A percentile compares a stretch with the other conserved stretches of the same genome.
Conservation (phyloP, 2,329 filamentous ascomycete species). For the Neoascochyta sp. region DNA sequence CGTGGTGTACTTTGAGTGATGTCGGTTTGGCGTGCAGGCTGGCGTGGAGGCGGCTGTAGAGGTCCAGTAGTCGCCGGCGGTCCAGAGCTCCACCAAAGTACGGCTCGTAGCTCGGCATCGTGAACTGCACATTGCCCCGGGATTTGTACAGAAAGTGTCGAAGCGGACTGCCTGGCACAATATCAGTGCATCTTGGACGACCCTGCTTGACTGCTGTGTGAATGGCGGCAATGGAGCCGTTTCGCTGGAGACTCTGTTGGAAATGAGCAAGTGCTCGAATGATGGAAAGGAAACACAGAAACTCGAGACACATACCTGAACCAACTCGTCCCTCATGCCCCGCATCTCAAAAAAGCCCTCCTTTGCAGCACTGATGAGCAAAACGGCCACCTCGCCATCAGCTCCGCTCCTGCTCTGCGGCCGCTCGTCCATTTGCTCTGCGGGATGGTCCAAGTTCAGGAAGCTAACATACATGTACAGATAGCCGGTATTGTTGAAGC, state of each 20-base stretch:
- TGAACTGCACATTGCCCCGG: conserved; percentile 89
- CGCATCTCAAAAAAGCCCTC: conserved; percentile 91
- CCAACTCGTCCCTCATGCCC: conserved; percentile 61
- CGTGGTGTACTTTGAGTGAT: conserved; percentile 82
- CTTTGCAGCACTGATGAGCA: conserved; percentile 88
- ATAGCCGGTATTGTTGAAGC: conserved; percentile 95
- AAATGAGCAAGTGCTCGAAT: not conserved
- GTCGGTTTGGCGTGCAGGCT: conserved; percentile 80
- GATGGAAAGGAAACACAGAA: conserved; percentile 4
- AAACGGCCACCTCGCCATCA: conserved; percentile 77
- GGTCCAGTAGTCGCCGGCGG: conserved; percentile 62
- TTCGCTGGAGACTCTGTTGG: conserved; percentile 67
- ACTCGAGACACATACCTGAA: conserved; percentile 46
- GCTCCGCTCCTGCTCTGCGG: conserved; percentile 34
- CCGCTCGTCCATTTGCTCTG: conserved; percentile 42
- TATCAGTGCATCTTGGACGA: conserved; percentile 67
- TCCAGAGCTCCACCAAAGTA: conserved; percentile 60
- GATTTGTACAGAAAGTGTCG: conserved; percentile 97
- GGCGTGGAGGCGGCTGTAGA: conserved; percentile 82
- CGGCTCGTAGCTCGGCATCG: conserved; percentile 76
- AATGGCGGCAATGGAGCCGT: conserved; percentile 71
- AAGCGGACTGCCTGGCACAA: conserved; percentile 75
- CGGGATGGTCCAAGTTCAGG: conserved; percentile 59
- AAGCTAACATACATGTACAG: conserved; percentile 99
- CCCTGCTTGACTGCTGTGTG: conserved; percentile 66